Percentiles rank a stretch among this genome's conserved stretches.
Conservation (phyloP, 371 early-diverging fungal genomes). For the Zychaea mexicana region DNA sequence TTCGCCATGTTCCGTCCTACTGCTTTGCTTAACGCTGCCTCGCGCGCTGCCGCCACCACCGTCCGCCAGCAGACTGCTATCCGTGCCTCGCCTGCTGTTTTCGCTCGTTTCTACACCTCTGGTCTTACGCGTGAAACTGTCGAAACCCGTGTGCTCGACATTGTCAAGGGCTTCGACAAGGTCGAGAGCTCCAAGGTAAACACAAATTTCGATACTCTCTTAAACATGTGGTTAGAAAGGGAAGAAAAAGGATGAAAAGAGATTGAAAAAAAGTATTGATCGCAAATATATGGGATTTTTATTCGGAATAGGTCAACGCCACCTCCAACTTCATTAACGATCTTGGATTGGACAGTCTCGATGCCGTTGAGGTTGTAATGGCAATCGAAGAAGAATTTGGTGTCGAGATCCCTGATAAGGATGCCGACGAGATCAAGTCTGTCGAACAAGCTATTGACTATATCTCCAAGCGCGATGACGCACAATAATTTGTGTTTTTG, state of each 20-base stretch:
- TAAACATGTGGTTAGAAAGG: neutral
- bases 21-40: slow-evolving; percentile 55
- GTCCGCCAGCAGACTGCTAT: neutral
- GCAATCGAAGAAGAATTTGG: slow-evolving; percentile 98
- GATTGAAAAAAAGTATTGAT: neutral
- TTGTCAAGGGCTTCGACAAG: slow-evolving; percentile 94
- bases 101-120: slow-evolving; percentile 61
- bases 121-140: slow-evolving; percentile 63
- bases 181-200: slow-evolving; percentile 87
- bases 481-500: slow-evolving; percentile 56
- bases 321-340: slow-evolving; percentile 90
- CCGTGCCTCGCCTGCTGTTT: slow-evolving; percentile 22
- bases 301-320: slow-evolving; percentile 66
- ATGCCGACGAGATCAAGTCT: slow-evolving; percentile 94
- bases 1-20: slow-evolving; percentile 37
- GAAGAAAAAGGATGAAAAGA: neutral
- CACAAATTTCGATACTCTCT: neutral
- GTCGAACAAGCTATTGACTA: slow-evolving; percentile 89
- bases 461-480: slow-evolving; percentile 76
- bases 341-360: slow-evolving; percentile 94
- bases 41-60: slow-evolving; percentile 41
- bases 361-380: slow-evolving; percentile 98
- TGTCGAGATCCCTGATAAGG: slow-evolving; percentile 96
- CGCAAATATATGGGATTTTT: too few relatives aligned
- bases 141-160: slow-evolving; percentile 83